Evolutionary conservation across 176 grass and related monocot species (phyloP), one percentile per base, ranked within the genome.

Genomic region (Oryza punctata): DNA sequence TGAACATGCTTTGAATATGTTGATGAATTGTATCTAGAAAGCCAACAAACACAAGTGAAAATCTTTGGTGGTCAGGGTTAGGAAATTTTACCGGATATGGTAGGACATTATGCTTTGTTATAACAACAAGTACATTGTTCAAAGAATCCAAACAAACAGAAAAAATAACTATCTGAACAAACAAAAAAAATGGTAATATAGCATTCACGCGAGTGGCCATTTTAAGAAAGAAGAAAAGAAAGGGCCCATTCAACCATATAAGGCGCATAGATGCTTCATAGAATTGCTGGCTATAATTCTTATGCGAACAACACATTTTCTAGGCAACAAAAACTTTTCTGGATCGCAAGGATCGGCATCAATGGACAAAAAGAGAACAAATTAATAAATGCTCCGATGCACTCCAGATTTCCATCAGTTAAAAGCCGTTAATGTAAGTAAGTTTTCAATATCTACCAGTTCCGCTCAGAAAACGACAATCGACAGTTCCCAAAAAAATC

Each of bases 31-130:
- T 21, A 37, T 40, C 10, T 40, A 65, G 33, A 63, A 75, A 37
- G 70, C 33, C 21, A 38, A 83, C 28, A 50, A 47, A 32, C 69
- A 83, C 7, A 32, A 65, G 11, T 40, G 41, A 21, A 18, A 50
- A 72, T n/a, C 72, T 47, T 47, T 47, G 13, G 45, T 21, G 65
- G 15, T 35, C 5, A 15, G 29, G 8, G 18, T 21, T 6, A 26
- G 32, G 5, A 32, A 29, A 82, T 50, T 35, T 66, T 18, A 30
- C 41, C 46, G 50, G 28, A 43, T 40, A 27, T 49, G 61, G 43
- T 16, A 47, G 15, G n/a, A 79, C 23, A 59, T 50, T 72, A 50
- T 63, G 33, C 73, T 44, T 68, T n/a, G 26, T 75, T 60, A 68
- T 67, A 78, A 38, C 18, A 46, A 45, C 10, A 77, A 23, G 44